Percentiles rank a stretch among this genome's conserved stretches.
Evolutionary conservation across 225 moss, liverwort and hornwort species (phyloP).

Genomic region (Bryoerythrophyllum caledonicum): DNA sequence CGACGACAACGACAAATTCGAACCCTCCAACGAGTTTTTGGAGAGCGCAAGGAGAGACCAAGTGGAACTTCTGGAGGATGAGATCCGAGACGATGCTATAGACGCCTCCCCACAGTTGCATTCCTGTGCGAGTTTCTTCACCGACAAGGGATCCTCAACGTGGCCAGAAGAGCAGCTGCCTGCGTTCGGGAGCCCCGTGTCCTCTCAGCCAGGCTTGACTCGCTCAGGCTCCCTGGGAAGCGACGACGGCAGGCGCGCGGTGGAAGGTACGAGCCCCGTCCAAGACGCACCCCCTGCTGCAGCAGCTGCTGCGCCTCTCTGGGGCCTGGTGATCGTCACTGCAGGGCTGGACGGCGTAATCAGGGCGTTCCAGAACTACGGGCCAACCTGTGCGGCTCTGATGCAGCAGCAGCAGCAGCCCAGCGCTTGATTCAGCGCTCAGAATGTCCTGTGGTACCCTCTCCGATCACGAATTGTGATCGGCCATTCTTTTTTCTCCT

Average conservation of each 20-base stretch:
- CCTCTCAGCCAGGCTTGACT: conserved; percentile 65
- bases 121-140: conserved; percentile 71
- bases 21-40: conserved; percentile 32
- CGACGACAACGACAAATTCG: conserved; percentile 35
- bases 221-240: conserved; percentile 67
- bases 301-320: conserved; percentile 41
- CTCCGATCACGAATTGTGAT: conserved; percentile 46
- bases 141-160: conserved; percentile 69
- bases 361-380: conserved; percentile 95
- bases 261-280: conserved; percentile 48
- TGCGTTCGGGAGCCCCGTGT: conserved; percentile 54
- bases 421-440: conserved; percentile 42
- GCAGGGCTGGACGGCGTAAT: conserved; percentile 91
- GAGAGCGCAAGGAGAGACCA: conserved; percentile 39
- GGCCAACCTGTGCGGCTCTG: conserved; percentile 79
- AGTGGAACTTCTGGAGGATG: conserved; percentile 20
- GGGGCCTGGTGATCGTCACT: conserved; percentile 93
- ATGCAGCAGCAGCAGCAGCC: conserved; percentile 9
- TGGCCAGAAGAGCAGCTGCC: conserved; percentile 96
- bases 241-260: conserved; percentile 42
- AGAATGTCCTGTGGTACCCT: conserved; percentile 8
- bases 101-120: conserved; percentile 53
- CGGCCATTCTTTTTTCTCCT: conserved; percentile 24
- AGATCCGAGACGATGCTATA: conserved; percentile 20
- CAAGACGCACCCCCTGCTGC: conserved; percentile 26